Evolutionary conservation across 73 alveolate species (phyloP).

Genomic region (Tetrahymena thermophila): DNA sequence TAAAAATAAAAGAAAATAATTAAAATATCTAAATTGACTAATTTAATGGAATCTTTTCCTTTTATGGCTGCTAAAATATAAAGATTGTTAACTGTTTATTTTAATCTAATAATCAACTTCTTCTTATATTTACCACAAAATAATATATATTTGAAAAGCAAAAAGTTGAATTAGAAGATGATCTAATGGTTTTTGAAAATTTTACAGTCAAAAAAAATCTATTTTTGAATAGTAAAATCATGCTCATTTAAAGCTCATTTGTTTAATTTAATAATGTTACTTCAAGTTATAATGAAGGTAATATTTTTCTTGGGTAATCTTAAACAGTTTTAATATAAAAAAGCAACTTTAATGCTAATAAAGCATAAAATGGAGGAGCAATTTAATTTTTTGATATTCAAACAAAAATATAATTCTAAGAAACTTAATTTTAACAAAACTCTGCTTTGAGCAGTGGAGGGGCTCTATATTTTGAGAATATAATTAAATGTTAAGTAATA

Average conservation of each 20-base stretch:
- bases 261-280: too few relatives aligned
- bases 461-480: not conserved
- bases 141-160: too few relatives aligned
- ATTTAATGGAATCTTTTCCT: too few relatives aligned
- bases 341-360: not conserved
- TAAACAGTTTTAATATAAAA: not conserved
- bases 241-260: not conserved
- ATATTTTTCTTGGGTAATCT: too few relatives aligned
- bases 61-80: not conserved
- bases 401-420: too few relatives aligned
- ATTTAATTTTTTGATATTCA: too few relatives aligned
- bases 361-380: not conserved
- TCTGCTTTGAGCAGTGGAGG: not conserved
- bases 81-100: too few relatives aligned
- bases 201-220: too few relatives aligned
- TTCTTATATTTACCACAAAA: not conserved
- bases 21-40: too few relatives aligned
- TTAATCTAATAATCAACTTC: too few relatives aligned
- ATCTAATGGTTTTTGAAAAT: too few relatives aligned
- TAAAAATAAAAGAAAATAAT: too few relatives aligned
- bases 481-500: not conserved
- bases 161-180: not conserved
- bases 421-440: not conserved
- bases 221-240: not conserved
- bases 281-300: not conserved